Base-by-base conservation (phyloP, 2,329 filamentous ascomycete genomes). In the Dactylellina drechsleri region DNA sequence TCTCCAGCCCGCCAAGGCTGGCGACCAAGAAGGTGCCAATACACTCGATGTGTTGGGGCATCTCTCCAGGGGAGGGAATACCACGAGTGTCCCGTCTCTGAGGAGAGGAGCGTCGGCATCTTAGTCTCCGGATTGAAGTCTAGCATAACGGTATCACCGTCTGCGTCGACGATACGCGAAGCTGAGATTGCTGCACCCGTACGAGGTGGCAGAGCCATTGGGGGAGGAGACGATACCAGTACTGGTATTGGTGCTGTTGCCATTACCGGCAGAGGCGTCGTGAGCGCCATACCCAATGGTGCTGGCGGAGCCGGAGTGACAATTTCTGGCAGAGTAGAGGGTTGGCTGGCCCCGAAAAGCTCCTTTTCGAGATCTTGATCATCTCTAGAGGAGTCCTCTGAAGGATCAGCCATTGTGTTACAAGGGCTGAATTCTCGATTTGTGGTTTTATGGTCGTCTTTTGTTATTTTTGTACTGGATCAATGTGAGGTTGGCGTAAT, bases 101-200 rank as follows among this genome's bases (percentile, higher is more conserved):
- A 52, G 43, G 31, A 59, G 54, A 45, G 18, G 64, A 12, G 64
- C 54, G 31, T 67, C 64, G 45, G 54, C 64, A 67, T 67, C 36
- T 60, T 54, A 18, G 52, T 53, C 26, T 67, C 64, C 18, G 52
- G 31, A 41, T 67, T 53, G 28, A 40, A 15, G 23, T 67, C 54
- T 4, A 31, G 54, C 54, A 60, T 67, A 8, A 41, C 12, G 4
- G 50, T 67, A 20, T 67, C 54, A 6, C 47, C 54, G 13, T 67
- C 54, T 40, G n/a, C 23, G 36, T 67, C 64, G 45, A 45, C 16
- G 8, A 49, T 45, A 47, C 16, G 26, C 26, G 6, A 10, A 47
- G 13, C 7, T 40, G 54, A 53, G 47, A 62, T 31, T 15, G 16
- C 23, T 12, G 45, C 36, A 57, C 20, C 23, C 43, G 53, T 31